Evolutionary conservation across 1,139 yeast species (phyloP), one percentile per base, ranked within the genome.

Genomic region (Nakaseomyces kungkrabaensis): DNA sequence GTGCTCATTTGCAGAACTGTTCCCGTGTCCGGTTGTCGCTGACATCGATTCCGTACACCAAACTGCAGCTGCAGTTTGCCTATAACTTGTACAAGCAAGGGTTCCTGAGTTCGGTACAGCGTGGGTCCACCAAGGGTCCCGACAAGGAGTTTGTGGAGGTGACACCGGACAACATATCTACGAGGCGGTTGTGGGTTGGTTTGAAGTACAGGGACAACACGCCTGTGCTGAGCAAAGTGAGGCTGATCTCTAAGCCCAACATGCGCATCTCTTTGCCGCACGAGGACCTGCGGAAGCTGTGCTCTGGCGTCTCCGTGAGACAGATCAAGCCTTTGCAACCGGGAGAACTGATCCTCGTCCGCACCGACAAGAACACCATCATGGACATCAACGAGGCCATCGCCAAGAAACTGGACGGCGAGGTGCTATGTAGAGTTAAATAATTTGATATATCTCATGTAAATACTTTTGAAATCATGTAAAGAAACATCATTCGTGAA

Each of bases 91-190:
- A 92, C 71, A 85, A 82, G 57, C 95, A 90, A 68, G 99, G 99
- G 1, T 88, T 90, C 67, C 73, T 94, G 48, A 78, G 89, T 2
- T 78, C 89, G 8, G 77, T 94, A 49, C 95, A 86, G 65, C 78
- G 87, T 59, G 99, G 98, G 4, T 85, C 94, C n/a, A 73, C 79
- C 4, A 68, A 76, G n/a, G 97, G 97, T 0, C 98, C 98, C 17
- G 97, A 94, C 66, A 56, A 70, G 41, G 62, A 61, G 36, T 84
- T 86, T 17, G 81, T 79, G 0, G 95, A 89, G 37, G 88, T 86
- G 31, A 89, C 97, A 0, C 89, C 84, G 42, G 96, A 87, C 65
- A 90, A 92, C 63, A 79, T 92, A 44, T 71, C 95, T 17, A 78
- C 94, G 1, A 79, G 98, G 62, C 77, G 96, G 59, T 75, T 92